Conservation (phyloP, 495 filamentous ascomycete genomes). For the Parmelia sp. region DNA sequence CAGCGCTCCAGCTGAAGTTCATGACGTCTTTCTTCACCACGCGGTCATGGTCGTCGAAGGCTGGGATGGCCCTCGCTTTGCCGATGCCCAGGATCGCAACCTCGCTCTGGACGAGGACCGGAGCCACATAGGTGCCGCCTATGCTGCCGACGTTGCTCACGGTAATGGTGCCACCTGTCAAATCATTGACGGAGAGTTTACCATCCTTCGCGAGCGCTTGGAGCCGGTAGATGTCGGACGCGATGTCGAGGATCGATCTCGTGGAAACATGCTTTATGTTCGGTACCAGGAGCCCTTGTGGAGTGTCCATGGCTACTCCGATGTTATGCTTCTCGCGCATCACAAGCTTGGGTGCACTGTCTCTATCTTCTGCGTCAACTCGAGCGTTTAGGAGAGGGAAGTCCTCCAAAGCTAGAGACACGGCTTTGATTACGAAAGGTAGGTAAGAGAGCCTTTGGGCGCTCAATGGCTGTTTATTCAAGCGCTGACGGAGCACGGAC, state of each 20-base stretch:
- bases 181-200: conserved; percentile 68
- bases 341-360: conserved; percentile 59
- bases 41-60: conserved; percentile 53
- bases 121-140: conserved; percentile 84
- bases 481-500: conserved; percentile 57
- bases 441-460: conserved; percentile 70
- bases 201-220: conserved; percentile 62
- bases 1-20: conserved; percentile 95
- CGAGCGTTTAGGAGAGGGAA: conserved; percentile 85
- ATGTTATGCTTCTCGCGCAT: conserved; percentile 86
- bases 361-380: conserved; percentile 51
- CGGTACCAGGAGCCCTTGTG: conserved; percentile 84
- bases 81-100: conserved; percentile 91
- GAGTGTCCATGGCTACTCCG: conserved; percentile 93
- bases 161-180: conserved; percentile 85
- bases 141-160: conserved; percentile 97
- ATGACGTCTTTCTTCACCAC: conserved; percentile 60
- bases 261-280: conserved; percentile 79
- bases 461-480: conserved; percentile 50
- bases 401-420: conserved; percentile 72
- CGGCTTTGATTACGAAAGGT: conserved; percentile 93
- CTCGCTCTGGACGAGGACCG: conserved; percentile 79
- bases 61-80: conserved; percentile 63
- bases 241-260: conserved; percentile 68
- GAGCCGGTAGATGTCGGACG: conserved; percentile 67